These are phyloP conservation scores for Nicotiana tomentosiformis DNA, from an alignment of 257 asterid species.

Conservation along the genomic window DNA sequence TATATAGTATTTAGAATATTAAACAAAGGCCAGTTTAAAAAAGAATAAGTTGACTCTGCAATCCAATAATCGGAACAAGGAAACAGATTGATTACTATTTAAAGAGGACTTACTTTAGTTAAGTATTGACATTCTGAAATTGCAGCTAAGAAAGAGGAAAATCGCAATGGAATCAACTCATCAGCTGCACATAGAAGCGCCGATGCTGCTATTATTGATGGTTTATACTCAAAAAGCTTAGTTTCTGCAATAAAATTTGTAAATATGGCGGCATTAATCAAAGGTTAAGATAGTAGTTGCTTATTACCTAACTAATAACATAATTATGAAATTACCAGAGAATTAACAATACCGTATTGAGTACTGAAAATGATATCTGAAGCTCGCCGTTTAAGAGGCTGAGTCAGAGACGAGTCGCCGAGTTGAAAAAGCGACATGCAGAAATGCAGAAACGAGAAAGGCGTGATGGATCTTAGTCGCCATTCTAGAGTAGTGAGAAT, in stretches of 20 bases:
- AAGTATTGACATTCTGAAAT: conserved; percentile 31
- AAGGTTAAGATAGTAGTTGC: not conserved
- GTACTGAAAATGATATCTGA: conserved; percentile 36
- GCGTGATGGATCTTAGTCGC: conserved; percentile 60
- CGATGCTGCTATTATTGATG: conserved; percentile 52
- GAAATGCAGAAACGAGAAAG: conserved; percentile 48
- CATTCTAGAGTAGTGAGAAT: conserved; percentile 42
- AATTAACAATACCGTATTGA: conserved; percentile 31
- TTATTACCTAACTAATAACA: not conserved
- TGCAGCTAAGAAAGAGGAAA: conserved; percentile 26
- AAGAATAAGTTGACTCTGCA: not conserved
- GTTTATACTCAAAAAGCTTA: conserved; percentile 40
- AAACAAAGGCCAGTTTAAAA: not conserved
- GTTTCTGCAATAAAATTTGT: conserved; percentile 19
- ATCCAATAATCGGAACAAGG: not conserved
- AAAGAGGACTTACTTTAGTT: conserved; percentile 25
- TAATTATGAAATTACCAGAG: not conserved
- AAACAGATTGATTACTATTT: not conserved
- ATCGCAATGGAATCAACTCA: conserved; percentile 27
- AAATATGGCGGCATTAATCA: not conserved
- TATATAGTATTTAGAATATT: not conserved
- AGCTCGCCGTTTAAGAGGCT: conserved; percentile 31
- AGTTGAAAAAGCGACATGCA: conserved; percentile 29
- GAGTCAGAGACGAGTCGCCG: conserved; percentile 26
- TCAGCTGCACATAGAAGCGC: conserved; percentile 45